Conservation (phyloP, 1,284 basidiomycete species). For the Psilocybe mexicana region DNA sequence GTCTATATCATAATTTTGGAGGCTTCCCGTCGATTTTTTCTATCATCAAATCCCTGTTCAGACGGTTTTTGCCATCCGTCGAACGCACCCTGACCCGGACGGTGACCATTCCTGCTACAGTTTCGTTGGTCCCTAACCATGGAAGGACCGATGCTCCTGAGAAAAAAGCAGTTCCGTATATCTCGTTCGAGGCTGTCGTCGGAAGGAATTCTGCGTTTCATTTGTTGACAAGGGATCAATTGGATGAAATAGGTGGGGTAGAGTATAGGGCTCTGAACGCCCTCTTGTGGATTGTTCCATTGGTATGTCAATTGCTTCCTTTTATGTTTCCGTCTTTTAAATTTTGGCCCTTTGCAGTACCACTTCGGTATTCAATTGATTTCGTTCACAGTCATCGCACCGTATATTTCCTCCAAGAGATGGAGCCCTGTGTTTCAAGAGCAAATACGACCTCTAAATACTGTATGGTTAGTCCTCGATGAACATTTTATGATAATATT, state of each 20-base stretch:
- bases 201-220: slow-evolving; percentile 90
- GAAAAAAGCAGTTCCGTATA: slow-evolving; percentile 71
- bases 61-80: slow-evolving; percentile 58
- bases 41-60: slow-evolving; percentile 50
- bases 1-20: slow-evolving; percentile 62
- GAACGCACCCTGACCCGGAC: slow-evolving; percentile 57
- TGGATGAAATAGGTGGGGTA: slow-evolving; percentile 92
- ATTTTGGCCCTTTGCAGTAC: slow-evolving; percentile 51
- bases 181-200: slow-evolving; percentile 83
- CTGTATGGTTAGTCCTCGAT: slow-evolving; percentile 53
- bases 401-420: slow-evolving; percentile 64
- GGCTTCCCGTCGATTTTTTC: slow-evolving; percentile 87
- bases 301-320: slow-evolving; percentile 40
- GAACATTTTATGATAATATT: not conserved
- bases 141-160: slow-evolving; percentile 38
- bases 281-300: slow-evolving; percentile 74
- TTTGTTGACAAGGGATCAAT: slow-evolving; percentile 76
- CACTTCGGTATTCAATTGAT: slow-evolving; percentile 69
- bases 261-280: slow-evolving; percentile 90
- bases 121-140: slow-evolving; percentile 55
- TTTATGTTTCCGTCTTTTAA: slow-evolving; percentile 17
- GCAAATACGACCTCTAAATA: slow-evolving; percentile 50
- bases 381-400: slow-evolving; percentile 72
- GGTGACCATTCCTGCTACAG: slow-evolving; percentile 73
- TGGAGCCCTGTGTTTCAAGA: slow-evolving; percentile 62